Evolutionary conservation across 202 grass and related monocot species (phyloP).

Genomic region (Tripidium arundinaceum): DNA sequence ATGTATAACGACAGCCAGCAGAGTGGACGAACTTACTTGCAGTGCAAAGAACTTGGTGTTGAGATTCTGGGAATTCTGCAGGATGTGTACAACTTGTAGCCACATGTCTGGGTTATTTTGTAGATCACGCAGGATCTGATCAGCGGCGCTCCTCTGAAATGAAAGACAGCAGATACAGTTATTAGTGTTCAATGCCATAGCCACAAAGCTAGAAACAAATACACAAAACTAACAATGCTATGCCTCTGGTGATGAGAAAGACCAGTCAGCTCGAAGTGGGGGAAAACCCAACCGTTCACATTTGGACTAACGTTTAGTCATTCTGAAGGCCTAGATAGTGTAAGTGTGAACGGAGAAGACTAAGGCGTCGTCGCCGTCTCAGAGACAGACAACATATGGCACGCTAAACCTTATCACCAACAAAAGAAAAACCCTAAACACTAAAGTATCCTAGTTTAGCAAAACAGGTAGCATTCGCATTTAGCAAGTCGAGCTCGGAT

Average conservation of each 20-base stretch:
- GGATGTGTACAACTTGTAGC: slow-evolving; percentile 96
- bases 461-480: not conserved
- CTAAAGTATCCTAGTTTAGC: not conserved
- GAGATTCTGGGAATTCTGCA: slow-evolving; percentile 89
- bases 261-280: not conserved
- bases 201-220: not conserved
- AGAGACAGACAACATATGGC: not conserved
- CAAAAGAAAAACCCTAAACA: not conserved
- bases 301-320: not conserved
- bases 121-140: slow-evolving; percentile 85
- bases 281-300: not conserved
- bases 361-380: not conserved
- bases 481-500: not conserved
- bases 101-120: slow-evolving; percentile 96
- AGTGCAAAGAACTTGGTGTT: slow-evolving; percentile 99
- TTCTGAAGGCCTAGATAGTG: not conserved
- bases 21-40: slow-evolving; percentile 53
- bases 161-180: not conserved
- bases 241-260: not conserved
- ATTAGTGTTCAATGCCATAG: not conserved
- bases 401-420: not conserved
- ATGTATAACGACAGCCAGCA: not conserved
- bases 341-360: not conserved
- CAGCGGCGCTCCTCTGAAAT: slow-evolving; percentile 82
- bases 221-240: not conserved